Conservation (phyloP, 2,329 filamentous ascomycete genomes). For the Ceratocystis papillata region DNA sequence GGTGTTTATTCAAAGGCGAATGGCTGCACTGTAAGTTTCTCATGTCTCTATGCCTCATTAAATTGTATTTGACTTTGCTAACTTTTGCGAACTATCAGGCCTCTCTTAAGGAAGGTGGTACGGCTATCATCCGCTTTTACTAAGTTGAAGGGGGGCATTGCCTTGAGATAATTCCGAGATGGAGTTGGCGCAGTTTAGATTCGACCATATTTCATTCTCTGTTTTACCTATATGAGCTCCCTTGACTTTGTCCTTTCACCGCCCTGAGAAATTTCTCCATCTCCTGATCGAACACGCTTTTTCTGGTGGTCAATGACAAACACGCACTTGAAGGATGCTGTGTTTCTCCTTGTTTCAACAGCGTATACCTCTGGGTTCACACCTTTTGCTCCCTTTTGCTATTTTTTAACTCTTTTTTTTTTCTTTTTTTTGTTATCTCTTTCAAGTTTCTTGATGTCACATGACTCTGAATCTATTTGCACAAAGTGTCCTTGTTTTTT, state of each 20-base stretch:
- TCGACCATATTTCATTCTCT: background rate
- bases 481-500: slow-evolving; percentile 16
- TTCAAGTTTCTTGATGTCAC: slow-evolving; percentile 16
- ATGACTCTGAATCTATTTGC: slow-evolving; percentile 19
- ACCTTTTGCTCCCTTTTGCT: slow-evolving; percentile 12
- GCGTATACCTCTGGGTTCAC: background rate
- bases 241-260: background rate
- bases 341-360: slow-evolving; percentile 7
- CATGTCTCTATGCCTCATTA: background rate
- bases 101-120: slow-evolving; percentile 34
- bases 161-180: background rate
- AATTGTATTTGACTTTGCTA: slow-evolving; percentile 1
- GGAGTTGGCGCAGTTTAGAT: background rate
- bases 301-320: background rate
- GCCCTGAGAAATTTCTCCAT: background rate
- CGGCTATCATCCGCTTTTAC: slow-evolving; percentile 38
- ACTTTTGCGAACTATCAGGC: slow-evolving; percentile 32
- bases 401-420: slow-evolving; percentile 6
- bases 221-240: too few species aligned
- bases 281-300: background rate
- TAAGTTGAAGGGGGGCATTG: background rate
- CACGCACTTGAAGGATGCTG: background rate
- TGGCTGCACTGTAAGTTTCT: slow-evolving; percentile 72
- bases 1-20: slow-evolving; percentile 47
- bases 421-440: background rate